Evolutionary conservation across 345 rosid genomes (phyloP), one percentile per base, ranked within the genome.

Genomic region (Aegle marmelos): DNA sequence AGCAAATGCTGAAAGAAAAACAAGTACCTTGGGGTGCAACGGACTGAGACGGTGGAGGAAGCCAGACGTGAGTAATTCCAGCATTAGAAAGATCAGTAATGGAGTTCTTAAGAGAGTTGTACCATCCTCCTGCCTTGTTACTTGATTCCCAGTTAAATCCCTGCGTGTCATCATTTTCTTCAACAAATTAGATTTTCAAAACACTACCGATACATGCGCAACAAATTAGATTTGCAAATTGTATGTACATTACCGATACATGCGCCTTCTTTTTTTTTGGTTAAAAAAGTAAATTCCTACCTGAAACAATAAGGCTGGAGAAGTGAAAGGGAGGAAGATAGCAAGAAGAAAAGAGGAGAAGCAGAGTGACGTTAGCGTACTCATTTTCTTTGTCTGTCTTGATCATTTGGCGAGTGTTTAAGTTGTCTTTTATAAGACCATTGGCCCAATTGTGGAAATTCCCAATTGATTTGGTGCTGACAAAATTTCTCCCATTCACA

Each of bases 31-130:
- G 81, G 0, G 86, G 85, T 19, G 85, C 78, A 56, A 58, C 91
- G 3, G 99, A 95, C 30, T 93, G 99, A 60, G 98, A 95, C 3
- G 99, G 82, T 9, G 99, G 98, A 64, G 98, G 99, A 83, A 93
- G 97, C 99, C 98, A 95, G 48, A 95, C 86, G 79, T 92, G 97
- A 71, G 99, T 89, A 65, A 92, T 79, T 69, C 96, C 97, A 27
- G 93, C 90, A n/a, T 54, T 81, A 56, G 87, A 88, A 72, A 93
- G 71, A 41, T 93, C 97, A 67, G 90, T 80, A 58, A 91, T 70
- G 27, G 79, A 72, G 78, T 77, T 91, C 80, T 84, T 88, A 19
- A 95, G 86, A 2, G 86, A 89, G 60, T 90, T 95, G 86, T 95
- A 91, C 92, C 92, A 95, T 54, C 97, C 98, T 50, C 96, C 98